A percentile compares a stretch with the other conserved stretches of the same genome.
Conservation (phyloP, 345 rosid species). For the Eucalyptus caleyi region DNA sequence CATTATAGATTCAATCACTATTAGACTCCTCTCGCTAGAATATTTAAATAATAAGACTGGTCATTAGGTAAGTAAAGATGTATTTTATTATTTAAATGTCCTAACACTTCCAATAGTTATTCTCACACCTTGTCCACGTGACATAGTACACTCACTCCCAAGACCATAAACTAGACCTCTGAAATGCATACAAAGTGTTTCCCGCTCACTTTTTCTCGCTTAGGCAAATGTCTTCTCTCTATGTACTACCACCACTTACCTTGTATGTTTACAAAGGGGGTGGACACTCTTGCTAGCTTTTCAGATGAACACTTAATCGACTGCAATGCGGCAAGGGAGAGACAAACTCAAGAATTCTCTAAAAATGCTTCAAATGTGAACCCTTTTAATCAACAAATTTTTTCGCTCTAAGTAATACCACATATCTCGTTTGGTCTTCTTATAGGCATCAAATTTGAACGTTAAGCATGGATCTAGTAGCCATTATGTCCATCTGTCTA, state of each 20-base stretch:
- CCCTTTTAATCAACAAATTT: neutral
- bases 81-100: no score
- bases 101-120: neutral
- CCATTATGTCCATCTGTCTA: neutral
- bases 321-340: neutral
- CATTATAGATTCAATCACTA: neutral
- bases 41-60: no score
- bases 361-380: neutral
- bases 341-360: neutral
- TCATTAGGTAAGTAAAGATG: fast-evolving
- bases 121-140: neutral
- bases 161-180: neutral
- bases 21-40: neutral
- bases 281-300: neutral
- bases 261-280: neutral
- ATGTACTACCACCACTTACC: neutral
- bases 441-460: neutral
- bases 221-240: neutral
- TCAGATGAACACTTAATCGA: neutral
- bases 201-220: neutral
- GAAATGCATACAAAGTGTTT: neutral
- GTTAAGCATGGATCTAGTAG: neutral
- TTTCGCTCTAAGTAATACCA: neutral
- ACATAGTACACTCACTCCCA: neutral
- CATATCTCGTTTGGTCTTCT: neutral